Percentiles rank a stretch among this genome's conserved stretches.
Conservation (phyloP, 352 stramenopile genomes). For the Pythium chondricola region DNA sequence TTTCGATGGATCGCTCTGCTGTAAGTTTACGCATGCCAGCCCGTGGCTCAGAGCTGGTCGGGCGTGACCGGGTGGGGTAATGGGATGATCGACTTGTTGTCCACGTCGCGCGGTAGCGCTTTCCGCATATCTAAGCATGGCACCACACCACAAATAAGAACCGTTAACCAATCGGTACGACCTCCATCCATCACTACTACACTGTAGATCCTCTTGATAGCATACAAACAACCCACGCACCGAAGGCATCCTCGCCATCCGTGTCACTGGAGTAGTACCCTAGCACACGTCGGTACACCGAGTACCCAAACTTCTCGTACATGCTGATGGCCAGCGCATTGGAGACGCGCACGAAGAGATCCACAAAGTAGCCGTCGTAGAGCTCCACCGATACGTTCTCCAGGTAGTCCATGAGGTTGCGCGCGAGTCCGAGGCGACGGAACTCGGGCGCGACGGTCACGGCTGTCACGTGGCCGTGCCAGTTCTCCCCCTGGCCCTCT, state of each 20-base stretch:
- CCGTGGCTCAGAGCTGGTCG: conserved; percentile 73
- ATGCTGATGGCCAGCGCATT: conserved; percentile 92
- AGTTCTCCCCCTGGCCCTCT: conserved; percentile 92
- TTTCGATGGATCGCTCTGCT: too few relatives aligned
- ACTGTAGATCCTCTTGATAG: neutral
- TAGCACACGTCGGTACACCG: conserved; percentile 87
- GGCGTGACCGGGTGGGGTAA: conserved; percentile 80
- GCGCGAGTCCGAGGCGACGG: conserved; percentile 86
- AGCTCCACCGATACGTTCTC: conserved; percentile 80
- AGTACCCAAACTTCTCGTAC: conserved; percentile 93
- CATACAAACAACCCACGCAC: conserved; percentile 25
- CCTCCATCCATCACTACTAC: neutral
- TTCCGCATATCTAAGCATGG: conserved; percentile 88
- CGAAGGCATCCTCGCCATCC: conserved; percentile 85
- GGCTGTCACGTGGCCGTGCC: conserved; percentile 97
- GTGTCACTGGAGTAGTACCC: conserved; percentile 89
- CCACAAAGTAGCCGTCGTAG: conserved; percentile 96
- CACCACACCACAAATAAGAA: conserved; percentile 1
- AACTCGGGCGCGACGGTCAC: conserved; percentile 97
- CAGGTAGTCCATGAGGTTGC: conserved; percentile 93
- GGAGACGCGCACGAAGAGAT: conserved; percentile 97
- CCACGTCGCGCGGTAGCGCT: conserved; percentile 76
- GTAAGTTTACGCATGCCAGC: too few relatives aligned
- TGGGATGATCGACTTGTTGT: conserved; percentile 90
- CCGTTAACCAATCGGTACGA: neutral